Evolutionary conservation across 257 asterid genomes (phyloP).

Genomic region (Capsicum rhomboideum): DNA sequence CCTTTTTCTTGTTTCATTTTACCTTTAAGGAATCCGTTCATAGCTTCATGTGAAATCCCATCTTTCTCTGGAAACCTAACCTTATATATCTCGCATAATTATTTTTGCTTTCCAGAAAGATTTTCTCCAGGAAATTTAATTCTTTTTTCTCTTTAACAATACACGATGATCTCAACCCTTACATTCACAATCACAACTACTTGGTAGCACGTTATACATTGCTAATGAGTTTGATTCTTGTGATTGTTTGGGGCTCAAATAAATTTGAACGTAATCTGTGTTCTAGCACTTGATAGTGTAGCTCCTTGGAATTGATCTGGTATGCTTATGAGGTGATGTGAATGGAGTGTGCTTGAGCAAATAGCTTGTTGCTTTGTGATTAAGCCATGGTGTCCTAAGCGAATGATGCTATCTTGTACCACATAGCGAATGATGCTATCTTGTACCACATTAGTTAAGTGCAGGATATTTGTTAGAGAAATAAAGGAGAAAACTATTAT

Average conservation of each 20-base stretch:
- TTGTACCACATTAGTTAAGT: background rate
- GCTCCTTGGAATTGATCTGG: background rate
- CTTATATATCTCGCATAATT: background rate
- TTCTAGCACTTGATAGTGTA: background rate
- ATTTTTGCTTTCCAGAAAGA: background rate
- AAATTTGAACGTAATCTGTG: background rate
- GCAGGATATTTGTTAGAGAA: background rate
- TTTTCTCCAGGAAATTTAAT: background rate
- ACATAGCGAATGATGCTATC: too few relatives aligned
- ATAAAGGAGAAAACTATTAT: background rate
- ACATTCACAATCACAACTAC: background rate
- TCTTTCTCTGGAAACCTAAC: background rate
- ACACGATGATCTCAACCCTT: background rate
- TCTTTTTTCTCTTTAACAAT: background rate
- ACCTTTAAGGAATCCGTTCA: background rate
- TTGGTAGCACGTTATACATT: background rate
- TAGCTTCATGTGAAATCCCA: background rate
- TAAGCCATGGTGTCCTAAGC: background rate
- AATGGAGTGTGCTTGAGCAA: background rate
- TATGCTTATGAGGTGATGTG: background rate
- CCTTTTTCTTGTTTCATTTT: background rate
- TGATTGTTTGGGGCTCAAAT: background rate
- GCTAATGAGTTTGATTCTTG: background rate
- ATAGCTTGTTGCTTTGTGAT: background rate
- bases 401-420: background rate